Conservation (phyloP, 306 rosid genomes). For the Citrullus colocynthis region DNA sequence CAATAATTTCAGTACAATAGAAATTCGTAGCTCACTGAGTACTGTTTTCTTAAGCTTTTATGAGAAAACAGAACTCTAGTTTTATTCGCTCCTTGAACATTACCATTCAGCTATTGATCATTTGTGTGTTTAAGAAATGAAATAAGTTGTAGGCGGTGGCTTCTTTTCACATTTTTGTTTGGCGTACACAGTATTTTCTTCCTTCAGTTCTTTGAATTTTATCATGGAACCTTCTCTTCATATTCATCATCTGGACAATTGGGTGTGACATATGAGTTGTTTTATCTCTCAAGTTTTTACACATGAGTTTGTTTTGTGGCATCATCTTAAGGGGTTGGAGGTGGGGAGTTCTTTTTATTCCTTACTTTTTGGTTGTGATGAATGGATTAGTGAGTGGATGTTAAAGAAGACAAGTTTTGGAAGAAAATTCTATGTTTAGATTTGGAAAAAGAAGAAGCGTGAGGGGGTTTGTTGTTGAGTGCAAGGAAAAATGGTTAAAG, state of each 20-base stretch:
- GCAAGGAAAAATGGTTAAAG: neutral
- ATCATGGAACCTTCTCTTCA: neutral
- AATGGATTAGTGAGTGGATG: neutral
- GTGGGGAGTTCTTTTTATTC: no score
- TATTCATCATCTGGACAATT: neutral
- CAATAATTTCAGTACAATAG: constrained; percentile 60
- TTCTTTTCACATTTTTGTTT: constrained; percentile 10
- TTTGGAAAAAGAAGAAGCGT: neutral
- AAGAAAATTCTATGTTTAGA: neutral
- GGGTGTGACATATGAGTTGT: neutral
- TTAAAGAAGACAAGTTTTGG: neutral
- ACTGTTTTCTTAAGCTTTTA: constrained; percentile 34
- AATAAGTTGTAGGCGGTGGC: constrained; percentile 35
- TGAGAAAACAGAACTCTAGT: constrained; percentile 34
- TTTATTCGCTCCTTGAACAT: neutral
- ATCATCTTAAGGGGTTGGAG: no score
- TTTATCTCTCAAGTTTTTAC: neutral
- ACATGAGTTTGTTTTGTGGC: neutral
- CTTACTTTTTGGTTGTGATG: neutral
- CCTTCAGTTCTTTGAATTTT: no score
- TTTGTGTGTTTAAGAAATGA: neutral
- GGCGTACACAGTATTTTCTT: neutral
- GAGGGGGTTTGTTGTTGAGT: neutral
- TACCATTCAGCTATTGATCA: neutral
- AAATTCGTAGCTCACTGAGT: constrained; percentile 29